Conservation (phyloP, 225 moss, liverwort and hornwort species). For the Asterella californica region DNA sequence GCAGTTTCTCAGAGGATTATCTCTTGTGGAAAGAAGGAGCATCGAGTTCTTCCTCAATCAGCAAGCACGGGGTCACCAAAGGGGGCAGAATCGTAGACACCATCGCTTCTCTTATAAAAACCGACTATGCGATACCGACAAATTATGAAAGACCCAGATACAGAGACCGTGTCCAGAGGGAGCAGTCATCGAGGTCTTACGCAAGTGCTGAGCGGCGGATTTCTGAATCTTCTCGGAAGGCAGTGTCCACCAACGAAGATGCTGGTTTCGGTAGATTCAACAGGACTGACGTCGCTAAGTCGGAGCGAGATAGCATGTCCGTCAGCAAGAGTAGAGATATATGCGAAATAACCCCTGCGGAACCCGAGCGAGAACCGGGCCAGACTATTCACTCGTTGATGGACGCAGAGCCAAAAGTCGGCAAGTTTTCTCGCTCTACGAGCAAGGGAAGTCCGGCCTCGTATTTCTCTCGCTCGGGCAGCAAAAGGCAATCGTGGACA, state of each 20-base stretch:
- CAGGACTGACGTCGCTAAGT: not conserved
- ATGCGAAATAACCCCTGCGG: constrained; percentile 8
- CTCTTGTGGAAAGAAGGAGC: constrained; percentile 20
- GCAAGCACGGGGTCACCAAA: constrained; percentile 9
- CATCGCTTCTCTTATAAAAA: constrained; percentile 21
- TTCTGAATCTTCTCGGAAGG: not conserved
- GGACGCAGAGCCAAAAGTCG: constrained; percentile 19
- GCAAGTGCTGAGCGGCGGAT: not conserved
- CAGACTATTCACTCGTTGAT: constrained; percentile 18
- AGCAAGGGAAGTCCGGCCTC: constrained; percentile 21
- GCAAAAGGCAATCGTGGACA: constrained; percentile 16
- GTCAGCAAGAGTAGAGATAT: constrained; percentile 3
- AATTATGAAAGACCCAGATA: constrained; percentile 9
- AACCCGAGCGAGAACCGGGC: not conserved
- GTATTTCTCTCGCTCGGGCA: constrained; percentile 21
- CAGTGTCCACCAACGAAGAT: not conserved
- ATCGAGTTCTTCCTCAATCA: constrained; percentile 21
- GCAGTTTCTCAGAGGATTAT: constrained; percentile 8
- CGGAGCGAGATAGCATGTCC: not conserved
- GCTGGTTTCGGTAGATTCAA: not conserved
- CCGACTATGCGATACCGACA: constrained; percentile 11
- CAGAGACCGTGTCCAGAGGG: not conserved
- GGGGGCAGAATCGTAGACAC: constrained; percentile 16
- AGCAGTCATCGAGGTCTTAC: constrained; percentile 1
- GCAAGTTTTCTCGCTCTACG: constrained; percentile 20